These are phyloP conservation scores for Citrus sp. DNA, from an alignment of 345 rosid species.

Conservation along the genomic window DNA sequence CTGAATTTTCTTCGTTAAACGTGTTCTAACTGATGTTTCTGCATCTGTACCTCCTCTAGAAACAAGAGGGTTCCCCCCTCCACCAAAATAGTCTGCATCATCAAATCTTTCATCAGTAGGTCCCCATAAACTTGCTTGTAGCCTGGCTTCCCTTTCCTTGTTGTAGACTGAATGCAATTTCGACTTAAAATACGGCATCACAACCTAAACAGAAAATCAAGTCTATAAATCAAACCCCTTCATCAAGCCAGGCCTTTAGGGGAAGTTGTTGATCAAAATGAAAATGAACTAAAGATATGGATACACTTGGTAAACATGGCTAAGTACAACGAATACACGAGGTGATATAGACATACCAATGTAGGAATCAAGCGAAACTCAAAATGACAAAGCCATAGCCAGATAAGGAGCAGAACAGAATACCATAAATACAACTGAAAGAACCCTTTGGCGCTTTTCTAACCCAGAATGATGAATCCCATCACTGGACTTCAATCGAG, in stretches of 20 bases:
- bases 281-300: background rate
- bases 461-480: constrained; percentile 63
- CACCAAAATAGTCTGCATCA: constrained; percentile 43
- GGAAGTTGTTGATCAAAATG: background rate
- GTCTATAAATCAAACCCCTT: constrained; percentile 16
- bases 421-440: constrained; percentile 95
- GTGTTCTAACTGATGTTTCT: constrained; percentile 56
- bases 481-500: constrained; percentile 37
- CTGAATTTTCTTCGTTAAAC: constrained; percentile 54
- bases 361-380: background rate
- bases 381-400: background rate
- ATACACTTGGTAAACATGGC: background rate
- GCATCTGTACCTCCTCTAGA: constrained; percentile 39
- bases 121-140: constrained; percentile 97
- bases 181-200: constrained; percentile 85
- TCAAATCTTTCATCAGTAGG: constrained; percentile 60
- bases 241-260: constrained; percentile 7
- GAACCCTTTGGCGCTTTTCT: constrained; percentile 75
- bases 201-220: constrained; percentile 55
- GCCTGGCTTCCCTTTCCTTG: constrained; percentile 95
- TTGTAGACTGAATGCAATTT: constrained; percentile 82
- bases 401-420: constrained; percentile 18
- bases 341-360: background rate
- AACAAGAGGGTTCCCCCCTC: constrained; percentile 44
- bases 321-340: background rate